phyloP scores from a whole-genome alignment of 768 basidiomycete species.

The Pholiota microspora region DNA sequence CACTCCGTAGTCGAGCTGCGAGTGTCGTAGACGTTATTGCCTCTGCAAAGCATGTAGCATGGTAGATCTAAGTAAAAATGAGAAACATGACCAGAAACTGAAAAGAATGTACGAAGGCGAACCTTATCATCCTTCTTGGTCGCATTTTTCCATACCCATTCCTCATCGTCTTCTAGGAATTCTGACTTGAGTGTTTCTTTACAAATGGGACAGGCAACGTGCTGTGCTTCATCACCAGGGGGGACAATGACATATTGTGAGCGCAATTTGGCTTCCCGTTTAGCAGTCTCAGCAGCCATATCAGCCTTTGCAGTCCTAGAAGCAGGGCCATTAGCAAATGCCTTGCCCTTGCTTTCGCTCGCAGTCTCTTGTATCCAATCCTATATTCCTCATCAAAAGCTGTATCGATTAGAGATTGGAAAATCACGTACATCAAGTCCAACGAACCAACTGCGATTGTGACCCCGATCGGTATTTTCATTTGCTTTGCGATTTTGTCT shows the following conservation, averaged over 20 bases:
- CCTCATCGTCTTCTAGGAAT: constrained; percentile 93
- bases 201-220: constrained; percentile 91
- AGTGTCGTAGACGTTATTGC: constrained; percentile 62
- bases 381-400: constrained; percentile 37
- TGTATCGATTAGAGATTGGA: background rate
- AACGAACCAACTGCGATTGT: constrained; percentile 89
- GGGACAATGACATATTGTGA: constrained; percentile 85
- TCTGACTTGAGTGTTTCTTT: constrained; percentile 91
- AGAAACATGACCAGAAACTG: constrained; percentile 3
- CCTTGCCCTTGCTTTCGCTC: constrained; percentile 66
- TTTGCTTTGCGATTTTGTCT: constrained; percentile 84
- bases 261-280: constrained; percentile 73
- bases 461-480: constrained; percentile 77
- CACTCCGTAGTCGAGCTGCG: constrained; percentile 65
- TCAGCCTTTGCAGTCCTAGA: constrained; percentile 54
- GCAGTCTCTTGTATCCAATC: constrained; percentile 83
- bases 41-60: constrained; percentile 93
- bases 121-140: constrained; percentile 82
- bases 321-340: constrained; percentile 51
- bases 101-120: no score
- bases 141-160: constrained; percentile 97
- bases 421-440: constrained; percentile 64
- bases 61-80: constrained; percentile 66
- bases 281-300: constrained; percentile 62
- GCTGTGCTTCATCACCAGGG: constrained; percentile 82